A percentile compares a stretch with the other conserved stretches of the same genome.
phyloP scores from a whole-genome alignment of 2,329 filamentous ascomycete species.

The Curvularia lunata region DNA sequence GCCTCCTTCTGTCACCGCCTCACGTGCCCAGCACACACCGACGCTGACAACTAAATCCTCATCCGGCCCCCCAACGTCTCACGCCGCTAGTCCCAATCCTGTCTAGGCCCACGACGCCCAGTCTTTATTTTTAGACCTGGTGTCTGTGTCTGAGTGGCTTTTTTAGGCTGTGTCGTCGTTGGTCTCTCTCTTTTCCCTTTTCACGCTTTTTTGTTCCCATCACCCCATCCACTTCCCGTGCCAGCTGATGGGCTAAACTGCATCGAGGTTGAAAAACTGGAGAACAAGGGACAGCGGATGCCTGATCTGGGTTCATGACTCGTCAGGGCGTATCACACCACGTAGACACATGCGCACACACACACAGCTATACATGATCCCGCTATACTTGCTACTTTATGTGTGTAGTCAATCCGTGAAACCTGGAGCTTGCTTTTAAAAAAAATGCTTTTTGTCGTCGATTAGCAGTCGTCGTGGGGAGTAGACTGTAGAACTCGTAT shows the following conservation, averaged over 20 bases:
- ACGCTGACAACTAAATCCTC: too few relatives aligned
- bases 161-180: neutral
- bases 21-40: too few relatives aligned
- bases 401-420: neutral
- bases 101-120: neutral
- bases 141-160: neutral
- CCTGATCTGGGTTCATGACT: slow-evolving; percentile 5
- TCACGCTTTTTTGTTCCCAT: neutral
- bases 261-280: neutral
- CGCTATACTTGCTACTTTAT: neutral
- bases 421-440: slow-evolving; percentile 3
- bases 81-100: neutral
- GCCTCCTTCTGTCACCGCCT: too few relatives aligned
- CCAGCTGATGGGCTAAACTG: neutral
- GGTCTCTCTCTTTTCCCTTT: neutral
- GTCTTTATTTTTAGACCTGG: slow-evolving; percentile 8
- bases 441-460: slow-evolving; percentile 1
- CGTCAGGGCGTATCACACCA: neutral
- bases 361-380: neutral
- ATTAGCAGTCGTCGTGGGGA: neutral
- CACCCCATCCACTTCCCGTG: neutral
- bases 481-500: slow-evolving; percentile 1
- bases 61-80: slow-evolving; percentile 1
- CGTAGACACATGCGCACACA: neutral
- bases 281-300: slow-evolving; percentile 4